Percentiles rank a stretch among this genome's conserved stretches.
phyloP scores from a whole-genome alignment of 768 basidiomycete species.

The Dacryopinax spathularia region DNA sequence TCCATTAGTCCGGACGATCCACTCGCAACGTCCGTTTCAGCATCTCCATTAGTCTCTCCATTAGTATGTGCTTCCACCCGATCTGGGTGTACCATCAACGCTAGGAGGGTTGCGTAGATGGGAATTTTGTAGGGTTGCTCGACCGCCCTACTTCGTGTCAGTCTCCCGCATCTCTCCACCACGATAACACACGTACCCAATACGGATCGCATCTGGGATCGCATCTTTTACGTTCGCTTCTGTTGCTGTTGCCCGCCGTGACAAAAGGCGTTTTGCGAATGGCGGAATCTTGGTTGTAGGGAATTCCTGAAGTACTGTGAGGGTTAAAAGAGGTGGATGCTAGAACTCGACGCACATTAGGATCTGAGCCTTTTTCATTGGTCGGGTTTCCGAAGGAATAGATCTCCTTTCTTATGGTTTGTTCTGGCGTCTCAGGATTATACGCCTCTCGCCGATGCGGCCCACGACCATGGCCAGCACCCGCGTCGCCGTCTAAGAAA shows the following conservation, averaged over 20 bases:
- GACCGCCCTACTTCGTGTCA: slow-evolving; percentile 43
- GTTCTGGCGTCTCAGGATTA: not conserved
- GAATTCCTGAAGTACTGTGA: too few species aligned
- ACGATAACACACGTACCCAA: slow-evolving; percentile 36
- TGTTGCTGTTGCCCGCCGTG: not conserved
- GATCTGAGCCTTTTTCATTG: not conserved
- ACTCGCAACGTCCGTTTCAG: slow-evolving; percentile 39
- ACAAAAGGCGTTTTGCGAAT: not conserved
- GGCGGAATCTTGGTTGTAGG: not conserved
- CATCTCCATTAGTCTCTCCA: slow-evolving; percentile 26
- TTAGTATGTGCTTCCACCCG: slow-evolving; percentile 28
- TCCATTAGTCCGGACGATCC: slow-evolving; percentile 41
- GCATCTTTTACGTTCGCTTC: slow-evolving; percentile 15
- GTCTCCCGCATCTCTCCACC: not conserved
- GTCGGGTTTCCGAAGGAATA: not conserved
- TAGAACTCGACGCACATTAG: not conserved
- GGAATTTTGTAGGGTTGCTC: slow-evolving; percentile 93
- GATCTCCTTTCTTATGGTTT: slow-evolving; percentile 2
- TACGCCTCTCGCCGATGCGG: not conserved
- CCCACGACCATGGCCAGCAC: not conserved
- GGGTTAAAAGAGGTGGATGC: too few species aligned
- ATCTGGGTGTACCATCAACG: slow-evolving; percentile 37
- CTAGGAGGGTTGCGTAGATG: slow-evolving; percentile 69
- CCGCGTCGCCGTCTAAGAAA: not conserved
- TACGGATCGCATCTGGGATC: slow-evolving; percentile 59